Base-by-base conservation (phyloP, 1,284 basidiomycete species). In the Sanghuangporus weigelae region DNA sequence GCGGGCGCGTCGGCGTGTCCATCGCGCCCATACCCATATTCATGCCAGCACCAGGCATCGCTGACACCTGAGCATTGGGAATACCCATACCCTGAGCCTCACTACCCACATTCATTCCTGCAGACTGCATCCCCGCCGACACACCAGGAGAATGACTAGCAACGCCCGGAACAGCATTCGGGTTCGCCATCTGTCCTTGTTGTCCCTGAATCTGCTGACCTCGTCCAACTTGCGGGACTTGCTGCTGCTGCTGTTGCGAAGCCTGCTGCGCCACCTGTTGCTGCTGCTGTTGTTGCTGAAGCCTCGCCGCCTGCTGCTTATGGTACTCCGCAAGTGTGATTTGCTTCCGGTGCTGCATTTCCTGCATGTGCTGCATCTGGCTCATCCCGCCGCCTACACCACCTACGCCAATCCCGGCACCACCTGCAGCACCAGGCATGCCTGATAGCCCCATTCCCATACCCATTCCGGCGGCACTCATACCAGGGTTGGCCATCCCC, bases 171-270 rank as follows among this genome's bases (percentile, higher is more conserved):
- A 16, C n/a, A n/a, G 44, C 16, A 42, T 59, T 59, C 21, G 44
- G 42, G 26, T 40, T 48, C 26, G 63, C 16, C 44, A 46, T 14
- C 7, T 46, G 44, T 19, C 44, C 44, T n/a, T 46, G 44, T 5
- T 46, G 44, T n/a, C 16, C 16, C 21, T 46, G 67, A 50, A 65
- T 64, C 39, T 67, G 69, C 21, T 46, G 44, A 16, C 42, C 42
- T 44, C 19, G 42, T 3, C 19, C 14, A 44, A 7, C 44, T 14
- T 46, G 44, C 44, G 4, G 26, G 26, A 31, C 26, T 49, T 68
- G 67, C 38, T 68, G 70, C 51, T 67, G 65, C 46, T 66, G 66
- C 42, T 65, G 67, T 46, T 69, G 67, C 8, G 59, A 38, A 6
- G 53, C 59, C 53, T 64, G 63, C 35, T 55, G 61, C 21, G 26